Percentiles rank a stretch among this genome's conserved stretches.
phyloP scores from a whole-genome alignment of 768 basidiomycete genomes.

The Cystofilobasidium bisporidii region DNA sequence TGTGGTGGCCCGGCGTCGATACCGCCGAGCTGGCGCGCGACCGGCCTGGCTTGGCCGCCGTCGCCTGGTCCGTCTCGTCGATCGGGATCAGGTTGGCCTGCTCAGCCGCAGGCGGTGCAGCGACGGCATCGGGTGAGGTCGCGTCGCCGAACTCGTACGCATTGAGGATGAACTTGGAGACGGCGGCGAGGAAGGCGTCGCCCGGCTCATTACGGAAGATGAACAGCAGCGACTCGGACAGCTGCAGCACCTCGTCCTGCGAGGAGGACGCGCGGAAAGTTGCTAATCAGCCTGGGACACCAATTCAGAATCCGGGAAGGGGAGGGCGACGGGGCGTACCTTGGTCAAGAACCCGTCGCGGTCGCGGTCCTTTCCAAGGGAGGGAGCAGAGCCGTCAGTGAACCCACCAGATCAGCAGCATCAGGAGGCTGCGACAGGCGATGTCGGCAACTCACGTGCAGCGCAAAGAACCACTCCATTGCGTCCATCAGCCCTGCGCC shows the following conservation, averaged over 20 bases:
- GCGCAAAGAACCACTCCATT: conserved; percentile 89
- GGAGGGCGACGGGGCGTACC: too few species aligned
- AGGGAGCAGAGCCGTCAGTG: too few species aligned
- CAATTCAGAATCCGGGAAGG: not conserved
- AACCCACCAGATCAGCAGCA: too few species aligned
- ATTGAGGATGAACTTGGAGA: conserved; percentile 95
- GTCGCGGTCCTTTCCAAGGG: conserved; percentile 54
- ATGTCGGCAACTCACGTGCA: too few species aligned
- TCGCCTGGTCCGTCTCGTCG: not conserved
- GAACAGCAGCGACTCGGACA: conserved; percentile 84
- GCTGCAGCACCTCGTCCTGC: conserved; percentile 77
- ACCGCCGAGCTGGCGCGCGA: conserved; percentile 15
- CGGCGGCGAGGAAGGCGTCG: conserved; percentile 89
- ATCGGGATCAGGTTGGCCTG: not conserved
- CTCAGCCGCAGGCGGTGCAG: not conserved
- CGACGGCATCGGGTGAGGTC: conserved; percentile 34
- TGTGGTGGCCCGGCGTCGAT: conserved; percentile 26
- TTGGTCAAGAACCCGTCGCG: conserved; percentile 91
- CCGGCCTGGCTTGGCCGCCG: not conserved
- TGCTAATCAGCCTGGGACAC: not conserved
- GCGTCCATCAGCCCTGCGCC: conserved; percentile 80
- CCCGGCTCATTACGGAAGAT: conserved; percentile 96
- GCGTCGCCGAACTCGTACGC: conserved; percentile 97
- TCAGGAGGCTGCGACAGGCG: too few species aligned
- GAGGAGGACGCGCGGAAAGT: not conserved